Base-by-base conservation (phyloP, 1,284 basidiomycete genomes). In the Anthracocystis walkeri region DNA sequence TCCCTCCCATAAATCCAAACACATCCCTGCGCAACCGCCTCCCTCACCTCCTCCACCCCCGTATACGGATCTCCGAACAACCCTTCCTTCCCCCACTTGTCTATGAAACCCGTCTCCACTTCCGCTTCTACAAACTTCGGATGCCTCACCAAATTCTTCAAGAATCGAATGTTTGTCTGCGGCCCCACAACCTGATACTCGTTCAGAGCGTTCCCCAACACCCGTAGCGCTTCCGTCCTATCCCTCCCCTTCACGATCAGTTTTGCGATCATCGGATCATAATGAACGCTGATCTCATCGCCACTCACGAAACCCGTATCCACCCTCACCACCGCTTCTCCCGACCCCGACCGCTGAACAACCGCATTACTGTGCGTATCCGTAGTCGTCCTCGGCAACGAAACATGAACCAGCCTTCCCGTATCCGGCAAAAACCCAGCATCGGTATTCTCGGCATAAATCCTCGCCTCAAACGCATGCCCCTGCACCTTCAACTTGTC, bases 391-490 rank as follows among this genome's bases (percentile, higher is more conserved):
- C 86, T 76, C 51, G 88, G 86, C 63, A 88, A 78, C 1, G 86
- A 75, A 52, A 95, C 89, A 85, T 95, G 92, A 11, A 93, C 86
- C 4, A 97, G 88, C 7, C 88, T 88, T 1, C 95, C 95, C 20
- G 93, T 94, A 82, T 97, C 95, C 0, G 95, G 95, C 6, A 97
- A 88, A 87, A 97, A 97, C 40, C 68, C 66, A 14, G 71, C 71
- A 25, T 72, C 63, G 3, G 81, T 75, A 79, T 95, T 93, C 86
- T 97, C 95, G 7, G 95, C 95, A 84, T 97, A 97, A 77, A 97
- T 95, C n/a, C 95, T 90, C 14, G 94, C 94, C 86, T 97, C 95
- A 78, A 97, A 97, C 0, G 95, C 92, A 79, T 97, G 94, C 2
- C 95, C 95, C 4, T 92, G 89, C 60, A 93, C 90, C 20, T 91